Conservation (phyloP, 2,329 filamentous ascomycete genomes). For the Colletotrichum cordylinicola region DNA sequence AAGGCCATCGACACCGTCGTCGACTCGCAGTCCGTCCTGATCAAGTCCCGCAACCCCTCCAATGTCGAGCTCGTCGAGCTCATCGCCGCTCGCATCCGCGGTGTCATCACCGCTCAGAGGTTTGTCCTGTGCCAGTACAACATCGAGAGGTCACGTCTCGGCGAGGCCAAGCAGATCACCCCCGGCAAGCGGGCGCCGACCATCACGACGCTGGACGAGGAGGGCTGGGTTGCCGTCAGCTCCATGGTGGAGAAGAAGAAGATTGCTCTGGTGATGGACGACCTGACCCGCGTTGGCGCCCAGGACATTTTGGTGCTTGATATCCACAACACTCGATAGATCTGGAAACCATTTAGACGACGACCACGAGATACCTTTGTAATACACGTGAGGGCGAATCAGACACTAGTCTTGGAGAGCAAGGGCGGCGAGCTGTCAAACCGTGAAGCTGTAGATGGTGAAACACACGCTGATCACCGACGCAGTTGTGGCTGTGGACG, state of each 20-base stretch:
- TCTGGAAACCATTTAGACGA: neutral
- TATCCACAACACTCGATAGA: slow-evolving; percentile 77
- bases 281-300: slow-evolving; percentile 76
- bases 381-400: neutral
- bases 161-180: slow-evolving; percentile 76
- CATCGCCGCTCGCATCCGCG: slow-evolving; percentile 85
- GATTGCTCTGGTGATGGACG: slow-evolving; percentile 87
- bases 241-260: slow-evolving; percentile 91
- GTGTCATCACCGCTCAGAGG: slow-evolving; percentile 93
- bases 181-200: slow-evolving; percentile 95
- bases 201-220: slow-evolving; percentile 85
- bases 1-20: slow-evolving; percentile 95
- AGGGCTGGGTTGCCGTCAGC: slow-evolving; percentile 92
- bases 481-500: neutral
- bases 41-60: slow-evolving; percentile 86
- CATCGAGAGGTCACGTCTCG: slow-evolving; percentile 73
- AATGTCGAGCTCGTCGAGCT: slow-evolving; percentile 82
- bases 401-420: neutral
- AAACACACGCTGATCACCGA: neutral
- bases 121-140: slow-evolving; percentile 98
- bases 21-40: slow-evolving; percentile 84
- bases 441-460: neutral
- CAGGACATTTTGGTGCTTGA: slow-evolving; percentile 85
- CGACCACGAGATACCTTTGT: slow-evolving; percentile 1
- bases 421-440: neutral